Percentiles rank a stretch among this genome's conserved stretches.
These are phyloP conservation scores for Solanum hybrid DNA, from an alignment of 305 asterid species.

Conservation along the genomic window DNA sequence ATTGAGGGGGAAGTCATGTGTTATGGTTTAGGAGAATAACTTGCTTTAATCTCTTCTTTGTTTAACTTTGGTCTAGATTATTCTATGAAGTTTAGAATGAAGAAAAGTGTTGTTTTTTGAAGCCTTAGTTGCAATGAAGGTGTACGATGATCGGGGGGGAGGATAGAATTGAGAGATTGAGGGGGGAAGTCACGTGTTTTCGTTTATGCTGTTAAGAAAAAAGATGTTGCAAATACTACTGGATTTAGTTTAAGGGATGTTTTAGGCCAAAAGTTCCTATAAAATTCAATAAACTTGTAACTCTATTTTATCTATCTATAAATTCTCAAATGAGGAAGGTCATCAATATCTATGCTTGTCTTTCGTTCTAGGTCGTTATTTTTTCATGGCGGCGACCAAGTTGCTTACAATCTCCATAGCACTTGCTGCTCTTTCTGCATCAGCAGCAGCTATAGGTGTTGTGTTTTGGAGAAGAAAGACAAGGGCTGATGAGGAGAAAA, in stretches of 20 bases:
- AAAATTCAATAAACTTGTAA: not conserved
- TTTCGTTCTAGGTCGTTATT: not conserved
- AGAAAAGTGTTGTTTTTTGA: not conserved
- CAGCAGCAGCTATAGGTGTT: conserved; percentile 30
- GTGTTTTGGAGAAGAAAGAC: conserved; percentile 33
- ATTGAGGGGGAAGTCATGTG: not conserved
- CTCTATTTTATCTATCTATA: not conserved
- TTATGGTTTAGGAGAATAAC: not conserved
- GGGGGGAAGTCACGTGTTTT: not conserved
- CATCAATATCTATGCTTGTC: not conserved
- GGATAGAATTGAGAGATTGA: not conserved
- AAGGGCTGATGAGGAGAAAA: conserved; percentile 23
- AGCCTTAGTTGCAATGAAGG: not conserved
- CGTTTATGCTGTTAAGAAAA: not conserved
- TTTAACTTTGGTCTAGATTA: not conserved
- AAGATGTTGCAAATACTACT: not conserved
- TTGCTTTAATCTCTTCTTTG: not conserved
- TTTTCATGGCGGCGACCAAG: conserved; percentile 22
- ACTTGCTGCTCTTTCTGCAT: conserved; percentile 28
- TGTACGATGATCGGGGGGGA: not conserved
- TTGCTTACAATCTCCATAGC: conserved; percentile 28
- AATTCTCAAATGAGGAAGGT: not conserved
- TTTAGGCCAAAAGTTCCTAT: not conserved
- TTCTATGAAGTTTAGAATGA: not conserved
- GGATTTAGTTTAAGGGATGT: not conserved